Base-by-base conservation (phyloP, 345 rosid genomes). In the Populus pruinosa region DNA sequence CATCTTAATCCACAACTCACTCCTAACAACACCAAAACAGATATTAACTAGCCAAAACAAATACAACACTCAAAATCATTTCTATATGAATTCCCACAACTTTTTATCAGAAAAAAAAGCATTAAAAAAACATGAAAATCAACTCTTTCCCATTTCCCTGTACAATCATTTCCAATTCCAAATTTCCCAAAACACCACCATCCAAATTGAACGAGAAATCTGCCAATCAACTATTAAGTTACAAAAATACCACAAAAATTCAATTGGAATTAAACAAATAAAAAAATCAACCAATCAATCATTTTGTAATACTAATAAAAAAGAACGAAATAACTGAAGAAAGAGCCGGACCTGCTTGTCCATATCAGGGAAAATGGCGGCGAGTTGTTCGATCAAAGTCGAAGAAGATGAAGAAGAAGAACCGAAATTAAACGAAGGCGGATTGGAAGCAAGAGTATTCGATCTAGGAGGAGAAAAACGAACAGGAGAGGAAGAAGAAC, bases 341-440 rank as follows among this genome's bases (percentile, higher is more conserved):
- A 31, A 66, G 43, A 13, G 62, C 49, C n/a, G 4, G 36, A 92
- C 98, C 91, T 90, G 83, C 69, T 88, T 87, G 85, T 93, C 98
- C 98, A 93, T 93, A 47, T 88, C 87, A 83, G 94, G 96, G 82
- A 93, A 93, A 39, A 88, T 76, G 18, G 86, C 78, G 41, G 83
- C 76, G 75, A 92, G 91, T 56, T 88, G 91, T 29, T 88, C 87
- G 81, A 91, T 62, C 35, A 82, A 78, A 72, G 77, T 74, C 49
- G 82, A 77, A 70, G 87, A 80, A 44, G 83, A 66, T 23, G 67
- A 36, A 5, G 41, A 50, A 27, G 59, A 56, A 38, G 78, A 50
- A 29, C 4, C 27, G n/a, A 35, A 64, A 49, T 65, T 69, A 21
- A 43, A 41, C 2, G 67, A 62, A 3, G 68, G 36, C 4, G 73